phyloP scores from a whole-genome alignment of 331 rosid genomes.

The Telfairia occidentalis region DNA sequence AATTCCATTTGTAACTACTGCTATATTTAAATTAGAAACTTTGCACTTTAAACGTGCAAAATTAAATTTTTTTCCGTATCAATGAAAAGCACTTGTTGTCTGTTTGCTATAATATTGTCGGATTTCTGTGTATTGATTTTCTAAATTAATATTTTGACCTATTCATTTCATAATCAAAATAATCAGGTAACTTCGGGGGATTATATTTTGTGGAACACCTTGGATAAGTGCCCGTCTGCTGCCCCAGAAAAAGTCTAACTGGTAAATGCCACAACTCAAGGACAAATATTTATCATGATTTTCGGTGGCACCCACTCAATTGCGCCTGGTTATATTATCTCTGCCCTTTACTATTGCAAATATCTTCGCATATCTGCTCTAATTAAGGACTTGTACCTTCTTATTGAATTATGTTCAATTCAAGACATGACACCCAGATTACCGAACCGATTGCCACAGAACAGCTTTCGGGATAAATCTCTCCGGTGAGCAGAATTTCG shows the following conservation, averaged over 20 bases:
- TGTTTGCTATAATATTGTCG: neutral
- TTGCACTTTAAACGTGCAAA: neutral
- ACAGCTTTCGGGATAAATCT: neutral
- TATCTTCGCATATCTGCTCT: neutral
- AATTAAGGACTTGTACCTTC: neutral
- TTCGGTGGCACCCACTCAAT: neutral
- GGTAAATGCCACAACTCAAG: neutral
- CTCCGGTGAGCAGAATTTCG: neutral
- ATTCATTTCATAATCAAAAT: neutral
- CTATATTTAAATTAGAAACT: neutral
- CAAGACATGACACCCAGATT: neutral
- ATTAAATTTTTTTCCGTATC: neutral
- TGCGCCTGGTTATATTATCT: neutral
- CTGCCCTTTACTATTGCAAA: neutral
- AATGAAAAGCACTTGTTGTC: neutral
- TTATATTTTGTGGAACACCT: conserved; percentile 89
- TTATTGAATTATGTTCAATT: neutral
- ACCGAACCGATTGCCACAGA: neutral
- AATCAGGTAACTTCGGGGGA: conserved; percentile 68
- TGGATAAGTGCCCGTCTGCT: conserved; percentile 65
- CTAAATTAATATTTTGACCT: neutral
- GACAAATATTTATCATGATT: neutral
- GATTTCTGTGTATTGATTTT: neutral
- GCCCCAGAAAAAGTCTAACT: conserved; percentile 29
- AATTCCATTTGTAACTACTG: neutral